phyloP scores from a whole-genome alignment of 495 filamentous ascomycete species.

The Penicillium maclennaniae region DNA sequence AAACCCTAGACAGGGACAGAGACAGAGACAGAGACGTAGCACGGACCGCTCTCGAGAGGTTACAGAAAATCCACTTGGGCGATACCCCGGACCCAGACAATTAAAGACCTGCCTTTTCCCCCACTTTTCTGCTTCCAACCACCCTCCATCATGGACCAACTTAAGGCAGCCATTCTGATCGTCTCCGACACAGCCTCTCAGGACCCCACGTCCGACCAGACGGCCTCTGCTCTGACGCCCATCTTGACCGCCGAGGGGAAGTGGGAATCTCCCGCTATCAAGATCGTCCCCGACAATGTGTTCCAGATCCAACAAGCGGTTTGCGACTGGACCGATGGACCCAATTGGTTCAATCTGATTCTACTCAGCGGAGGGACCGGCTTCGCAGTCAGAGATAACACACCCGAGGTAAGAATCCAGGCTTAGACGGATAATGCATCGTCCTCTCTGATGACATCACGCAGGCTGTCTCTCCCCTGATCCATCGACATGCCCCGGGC shows the following conservation, averaged over 20 bases:
- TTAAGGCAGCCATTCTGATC: conserved; percentile 68
- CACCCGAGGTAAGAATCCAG: conserved; percentile 71
- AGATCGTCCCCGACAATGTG: conserved; percentile 78
- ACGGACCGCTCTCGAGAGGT: conserved; percentile 14
- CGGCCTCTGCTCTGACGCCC: conserved; percentile 57
- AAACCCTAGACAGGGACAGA: too few relatives aligned
- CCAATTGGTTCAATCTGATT: conserved; percentile 65
- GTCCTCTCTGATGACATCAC: conserved; percentile 22
- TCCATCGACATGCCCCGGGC: conserved; percentile 85
- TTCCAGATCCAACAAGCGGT: conserved; percentile 71
- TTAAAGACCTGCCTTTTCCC: conserved; percentile 1
- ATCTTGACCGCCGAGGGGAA: conserved; percentile 63
- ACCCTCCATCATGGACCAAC: conserved; percentile 18
- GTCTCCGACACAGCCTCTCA: conserved; percentile 89
- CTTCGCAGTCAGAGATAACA: conserved; percentile 83
- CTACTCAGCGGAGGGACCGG: conserved; percentile 91
- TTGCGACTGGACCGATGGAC: conserved; percentile 61
- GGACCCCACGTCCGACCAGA: conserved; percentile 76
- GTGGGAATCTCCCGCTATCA: conserved; percentile 65
- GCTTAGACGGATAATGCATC: not conserved
- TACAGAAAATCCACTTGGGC: conserved; percentile 11
- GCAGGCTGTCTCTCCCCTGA: conserved; percentile 73
- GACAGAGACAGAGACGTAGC: too few relatives aligned
- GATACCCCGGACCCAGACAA: conserved; percentile 13
- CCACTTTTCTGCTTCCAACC: conserved; percentile 14